Evolutionary conservation across 805 yeast species (phyloP).

Genomic region (Yarrowia sp.): DNA sequence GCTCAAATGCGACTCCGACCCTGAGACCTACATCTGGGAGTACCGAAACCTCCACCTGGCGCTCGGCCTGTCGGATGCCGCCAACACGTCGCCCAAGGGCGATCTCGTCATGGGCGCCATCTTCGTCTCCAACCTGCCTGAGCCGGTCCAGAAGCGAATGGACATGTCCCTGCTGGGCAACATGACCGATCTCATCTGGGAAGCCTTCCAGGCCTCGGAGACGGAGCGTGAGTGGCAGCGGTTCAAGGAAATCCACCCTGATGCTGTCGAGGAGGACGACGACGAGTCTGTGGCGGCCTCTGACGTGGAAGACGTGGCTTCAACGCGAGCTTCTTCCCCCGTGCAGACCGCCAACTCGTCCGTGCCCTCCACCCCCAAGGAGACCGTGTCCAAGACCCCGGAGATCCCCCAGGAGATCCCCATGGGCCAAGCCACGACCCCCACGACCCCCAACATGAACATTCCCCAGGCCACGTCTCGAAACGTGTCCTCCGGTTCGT

Average conservation of each 20-base stretch:
- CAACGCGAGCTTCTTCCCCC: slow-evolving; percentile 24
- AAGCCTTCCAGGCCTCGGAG: slow-evolving; percentile 38
- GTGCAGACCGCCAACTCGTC: neutral
- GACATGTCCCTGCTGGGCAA: slow-evolving; percentile 36
- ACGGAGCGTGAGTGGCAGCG: slow-evolving; percentile 38
- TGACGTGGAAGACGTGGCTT: slow-evolving; percentile 11
- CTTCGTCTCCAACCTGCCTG: slow-evolving; percentile 38
- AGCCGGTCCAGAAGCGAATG: slow-evolving; percentile 37
- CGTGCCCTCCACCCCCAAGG: slow-evolving; percentile 37
- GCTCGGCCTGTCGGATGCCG: slow-evolving; percentile 38
- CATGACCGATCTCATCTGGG: slow-evolving; percentile 40
- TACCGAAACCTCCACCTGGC: slow-evolving; percentile 38
- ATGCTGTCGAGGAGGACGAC: slow-evolving; percentile 39
- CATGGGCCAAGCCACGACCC: neutral
- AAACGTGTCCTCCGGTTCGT: slow-evolving; percentile 17
- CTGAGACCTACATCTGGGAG: slow-evolving; percentile 38
- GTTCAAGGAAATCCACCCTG: slow-evolving; percentile 31
- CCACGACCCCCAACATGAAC: slow-evolving; percentile 33
- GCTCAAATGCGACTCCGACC: slow-evolving; percentile 38
- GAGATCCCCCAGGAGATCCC: slow-evolving; percentile 31
- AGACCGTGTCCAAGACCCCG: slow-evolving; percentile 3
- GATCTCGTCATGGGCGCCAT: slow-evolving; percentile 37
- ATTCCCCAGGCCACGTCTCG: slow-evolving; percentile 36
- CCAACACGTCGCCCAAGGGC: slow-evolving; percentile 38
- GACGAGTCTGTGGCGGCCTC: slow-evolving; percentile 33